A percentile compares a stretch with the other conserved stretches of the same genome.
These are phyloP conservation scores for Botrytis sinoallii DNA, from an alignment of 2,329 filamentous ascomycete species.

Conservation along the genomic window DNA sequence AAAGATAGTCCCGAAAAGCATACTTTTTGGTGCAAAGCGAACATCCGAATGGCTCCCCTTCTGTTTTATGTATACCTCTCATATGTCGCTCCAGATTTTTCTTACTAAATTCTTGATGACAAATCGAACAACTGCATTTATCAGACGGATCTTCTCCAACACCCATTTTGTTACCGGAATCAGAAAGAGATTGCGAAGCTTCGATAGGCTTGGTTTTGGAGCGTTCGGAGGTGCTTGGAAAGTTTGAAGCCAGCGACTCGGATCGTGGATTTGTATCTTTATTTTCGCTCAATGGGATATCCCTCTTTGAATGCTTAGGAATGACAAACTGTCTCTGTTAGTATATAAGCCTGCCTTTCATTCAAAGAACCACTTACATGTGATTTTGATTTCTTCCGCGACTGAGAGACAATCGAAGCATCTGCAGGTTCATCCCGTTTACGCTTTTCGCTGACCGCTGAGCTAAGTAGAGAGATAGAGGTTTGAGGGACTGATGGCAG, in stretches of 20 bases:
- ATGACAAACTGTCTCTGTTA: neutral
- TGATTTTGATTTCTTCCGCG: slow-evolving; percentile 3
- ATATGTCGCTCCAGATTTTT: neutral
- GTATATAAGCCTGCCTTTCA: neutral
- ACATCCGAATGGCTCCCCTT: neutral
- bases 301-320: neutral
- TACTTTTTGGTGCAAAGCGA: neutral
- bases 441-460: neutral
- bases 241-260: neutral
- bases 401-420: neutral
- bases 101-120: neutral
- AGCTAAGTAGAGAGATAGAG: neutral
- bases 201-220: neutral
- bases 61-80: neutral
- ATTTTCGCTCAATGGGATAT: too few species aligned
- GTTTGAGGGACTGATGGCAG: neutral
- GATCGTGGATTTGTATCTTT: neutral
- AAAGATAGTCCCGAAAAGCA: neutral
- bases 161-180: neutral
- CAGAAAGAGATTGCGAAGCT: neutral
- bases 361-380: neutral
- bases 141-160: neutral
- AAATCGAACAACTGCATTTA: neutral
- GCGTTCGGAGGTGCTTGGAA: neutral
- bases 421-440: neutral